Evolutionary conservation across 768 basidiomycete genomes (phyloP), one percentile per base, ranked within the genome.

Genomic region (Macrolepiota dolichaula): DNA sequence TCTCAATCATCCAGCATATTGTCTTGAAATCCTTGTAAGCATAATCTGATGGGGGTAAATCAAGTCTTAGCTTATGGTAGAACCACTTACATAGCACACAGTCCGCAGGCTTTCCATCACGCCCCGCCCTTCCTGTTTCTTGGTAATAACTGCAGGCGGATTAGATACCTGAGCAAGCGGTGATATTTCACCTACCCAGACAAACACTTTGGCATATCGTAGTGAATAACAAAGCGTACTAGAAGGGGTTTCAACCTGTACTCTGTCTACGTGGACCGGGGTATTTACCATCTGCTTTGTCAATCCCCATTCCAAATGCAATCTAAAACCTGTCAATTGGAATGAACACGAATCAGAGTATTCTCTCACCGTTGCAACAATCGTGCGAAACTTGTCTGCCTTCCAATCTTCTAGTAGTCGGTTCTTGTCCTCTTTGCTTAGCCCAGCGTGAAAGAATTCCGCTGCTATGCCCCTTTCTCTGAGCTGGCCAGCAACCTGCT

Each of bases 221-320:
- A 81, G 68, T 98, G 96, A 55, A 98, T 91, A 36, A 99, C 96
- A 68, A 87, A 96, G 64, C 94, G 90, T 6, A 96, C 94, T 94
- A 60, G 44, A 46, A 56, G 42, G 47, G 62, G 52, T 12, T 54
- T 24, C 55, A 51, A 36, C 19, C 22, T 5, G 22, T 44, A 51
- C 38, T 59, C 9, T 13, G 2, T 15, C 29, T 32, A 51, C 13
- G 40, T 19, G 25, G 24, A 46, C 5, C 27, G 53, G 17, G 37
- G 35, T 36, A 54, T 76, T 63, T 70, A 89, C 89, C 90, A 66
- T 92, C 83, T 4, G 86, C 72, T 71, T 96, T 95, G 73, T 96
- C 92, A 53, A 96, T 92, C 0, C 96, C 96, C 95, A 98, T 98
- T 11, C 96, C 96, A 71, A 98, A 98, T 0, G 95, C 95, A 65